Evolutionary conservation across 2,329 filamentous ascomycete species (phyloP).

Genomic region (Saccharata proteae): DNA sequence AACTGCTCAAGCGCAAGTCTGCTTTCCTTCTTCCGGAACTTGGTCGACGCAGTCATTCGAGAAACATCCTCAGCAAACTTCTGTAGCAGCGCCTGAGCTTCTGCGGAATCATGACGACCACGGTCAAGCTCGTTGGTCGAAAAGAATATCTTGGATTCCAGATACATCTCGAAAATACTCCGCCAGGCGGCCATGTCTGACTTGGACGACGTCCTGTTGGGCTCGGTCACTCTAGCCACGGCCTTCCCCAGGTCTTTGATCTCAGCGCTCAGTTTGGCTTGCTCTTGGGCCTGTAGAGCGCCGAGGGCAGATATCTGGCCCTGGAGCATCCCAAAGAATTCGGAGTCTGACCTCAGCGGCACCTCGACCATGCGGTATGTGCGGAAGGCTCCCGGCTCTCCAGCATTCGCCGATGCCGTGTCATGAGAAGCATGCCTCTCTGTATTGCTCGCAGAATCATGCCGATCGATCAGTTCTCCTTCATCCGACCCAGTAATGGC

Average conservation of each 20-base stretch:
- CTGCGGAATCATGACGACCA: constrained; percentile 51
- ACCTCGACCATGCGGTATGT: constrained; percentile 50
- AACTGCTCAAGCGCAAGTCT: constrained; percentile 54
- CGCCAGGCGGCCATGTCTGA: constrained; percentile 65
- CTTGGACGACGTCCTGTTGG: constrained; percentile 47
- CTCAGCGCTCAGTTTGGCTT: constrained; percentile 48
- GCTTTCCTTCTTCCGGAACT: constrained; percentile 57
- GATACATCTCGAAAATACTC: constrained; percentile 68
- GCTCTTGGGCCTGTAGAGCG: constrained; percentile 53
- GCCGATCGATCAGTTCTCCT: too few relatives aligned
- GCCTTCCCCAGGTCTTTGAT: constrained; percentile 53
- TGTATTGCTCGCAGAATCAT: too few relatives aligned
- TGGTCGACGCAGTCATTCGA: constrained; percentile 38
- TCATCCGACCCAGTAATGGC: too few relatives aligned
- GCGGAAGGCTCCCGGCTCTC: constrained; percentile 7
- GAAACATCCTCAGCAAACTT: constrained; percentile 61
- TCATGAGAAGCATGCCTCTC: too few relatives aligned
- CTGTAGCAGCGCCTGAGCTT: constrained; percentile 55
- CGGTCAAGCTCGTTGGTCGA: constrained; percentile 61
- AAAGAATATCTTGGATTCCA: constrained; percentile 73
- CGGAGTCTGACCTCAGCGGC: constrained; percentile 60
- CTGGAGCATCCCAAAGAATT: constrained; percentile 70
- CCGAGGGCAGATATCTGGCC: constrained; percentile 60
- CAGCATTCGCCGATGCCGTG: background rate
- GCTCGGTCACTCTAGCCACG: constrained; percentile 52